Base-by-base conservation (phyloP, 2,329 filamentous ascomycete genomes). In the Nothopassalora personata region DNA sequence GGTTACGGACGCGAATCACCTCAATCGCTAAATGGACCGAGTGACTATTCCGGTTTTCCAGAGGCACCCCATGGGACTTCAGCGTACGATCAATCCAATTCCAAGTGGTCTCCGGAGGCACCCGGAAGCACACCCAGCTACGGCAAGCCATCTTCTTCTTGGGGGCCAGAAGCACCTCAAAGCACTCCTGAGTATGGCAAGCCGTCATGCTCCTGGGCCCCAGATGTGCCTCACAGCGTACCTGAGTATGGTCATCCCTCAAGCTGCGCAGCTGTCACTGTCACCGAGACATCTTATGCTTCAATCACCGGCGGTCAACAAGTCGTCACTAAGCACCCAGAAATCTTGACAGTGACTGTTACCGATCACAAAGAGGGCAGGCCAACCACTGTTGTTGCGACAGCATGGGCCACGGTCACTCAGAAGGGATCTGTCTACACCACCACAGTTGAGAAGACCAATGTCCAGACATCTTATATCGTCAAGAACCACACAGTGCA, bases 1-100 rank as follows among this genome's bases (percentile, higher is more conserved):
- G 57, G 47, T 18, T 49, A 59, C 34, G 57, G 53, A 6, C 34
- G 28, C 43, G 53, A 27, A 9, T 34, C 47, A 18, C 45, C 57
- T 45, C 45, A 43, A 19, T 59, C 45, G 28, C 47, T 34, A 23
- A 5, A 10, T 5, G 28, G 27, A 10, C 11, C 48, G 33, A 18
- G 33, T 27, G 7, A 5, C 5, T 15, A 51, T 33, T 51, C 9
- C 19, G 9, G 15, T 9, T 51, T 11, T 34, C 31, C 30, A 33
- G 27, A 51, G 13, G 30, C n/a, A 31, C 48, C 28, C 13, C 48
- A 51, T 1, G 48, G 8, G 4, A 7, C 28, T 10, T 27, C 48
- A 30, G 36, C 30, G 13, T 23, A 45, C 33, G 34, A 18, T 31
- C 34, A 11, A 7, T 45, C 23, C 15, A 31, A 48, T 6, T 52